These are phyloP conservation scores for Entomortierella parvispora DNA, from an alignment of 192 early-diverging fungal genomes.

Conservation along the genomic window DNA sequence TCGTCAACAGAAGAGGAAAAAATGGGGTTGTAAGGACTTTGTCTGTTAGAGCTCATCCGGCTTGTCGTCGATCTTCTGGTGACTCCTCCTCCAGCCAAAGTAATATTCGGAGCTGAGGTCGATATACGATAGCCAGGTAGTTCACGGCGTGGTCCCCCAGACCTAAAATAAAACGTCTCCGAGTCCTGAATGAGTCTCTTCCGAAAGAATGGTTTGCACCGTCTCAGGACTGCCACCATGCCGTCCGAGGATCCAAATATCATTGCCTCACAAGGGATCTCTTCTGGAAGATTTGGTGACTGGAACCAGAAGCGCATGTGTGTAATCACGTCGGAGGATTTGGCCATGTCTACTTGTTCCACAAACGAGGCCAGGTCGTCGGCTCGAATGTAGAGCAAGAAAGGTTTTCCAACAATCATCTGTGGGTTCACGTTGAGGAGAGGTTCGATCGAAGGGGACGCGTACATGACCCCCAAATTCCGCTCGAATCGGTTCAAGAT, in stretches of 20 bases:
- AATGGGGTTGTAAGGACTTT: too few relatives aligned
- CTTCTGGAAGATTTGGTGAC: slow-evolving; percentile 11
- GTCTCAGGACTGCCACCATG: slow-evolving; percentile 12
- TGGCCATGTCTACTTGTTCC: slow-evolving; percentile 26
- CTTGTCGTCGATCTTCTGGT: not conserved
- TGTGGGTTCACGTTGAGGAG: slow-evolving; percentile 12
- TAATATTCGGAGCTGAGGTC: not conserved
- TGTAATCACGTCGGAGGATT: slow-evolving; percentile 15
- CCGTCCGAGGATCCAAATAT: slow-evolving; percentile 23
- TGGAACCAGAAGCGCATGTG: slow-evolving; percentile 42
- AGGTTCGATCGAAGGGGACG: slow-evolving; percentile 17
- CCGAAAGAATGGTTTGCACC: slow-evolving; percentile 13
- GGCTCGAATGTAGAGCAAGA: slow-evolving; percentile 27
- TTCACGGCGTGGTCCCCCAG: too few relatives aligned
- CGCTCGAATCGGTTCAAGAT: slow-evolving; percentile 37
- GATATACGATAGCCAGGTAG: too few relatives aligned
- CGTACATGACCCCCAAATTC: slow-evolving; percentile 23
- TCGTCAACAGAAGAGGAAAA: too few relatives aligned
- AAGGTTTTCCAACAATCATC: slow-evolving; percentile 20
- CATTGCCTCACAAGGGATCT: slow-evolving; percentile 27
- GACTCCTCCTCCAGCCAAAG: too few relatives aligned
- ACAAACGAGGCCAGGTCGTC: slow-evolving; percentile 34
- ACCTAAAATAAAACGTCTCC: too few relatives aligned
- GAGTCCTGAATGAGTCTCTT: slow-evolving; percentile 6
- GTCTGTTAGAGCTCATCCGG: too few relatives aligned